Conservation (phyloP, 2,329 filamentous ascomycete species). For the Coleophoma cylindrospora region DNA sequence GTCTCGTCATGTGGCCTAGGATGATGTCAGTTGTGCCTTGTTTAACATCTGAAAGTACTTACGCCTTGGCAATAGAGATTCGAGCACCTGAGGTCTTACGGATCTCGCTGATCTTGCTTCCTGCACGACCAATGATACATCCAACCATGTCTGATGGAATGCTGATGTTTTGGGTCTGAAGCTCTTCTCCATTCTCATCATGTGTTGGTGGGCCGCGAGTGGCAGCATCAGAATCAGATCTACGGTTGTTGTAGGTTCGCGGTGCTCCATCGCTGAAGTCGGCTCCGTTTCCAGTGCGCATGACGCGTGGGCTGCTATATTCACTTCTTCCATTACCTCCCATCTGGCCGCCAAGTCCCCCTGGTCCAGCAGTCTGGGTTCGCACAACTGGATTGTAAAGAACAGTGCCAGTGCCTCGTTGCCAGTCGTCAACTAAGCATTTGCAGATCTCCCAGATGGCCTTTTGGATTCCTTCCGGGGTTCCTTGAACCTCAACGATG, state of each 20-base stretch:
- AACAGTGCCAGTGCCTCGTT: constrained; percentile 93
- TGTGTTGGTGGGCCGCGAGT: constrained; percentile 79
- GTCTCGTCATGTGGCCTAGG: constrained; percentile 87
- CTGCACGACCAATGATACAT: constrained; percentile 94
- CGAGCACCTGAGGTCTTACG: constrained; percentile 93
- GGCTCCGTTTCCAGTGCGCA: constrained; percentile 93
- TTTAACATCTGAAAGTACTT: constrained; percentile 18
- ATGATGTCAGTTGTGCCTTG: constrained; percentile 10
- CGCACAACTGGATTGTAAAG: constrained; percentile 96
- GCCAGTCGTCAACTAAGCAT: constrained; percentile 95
- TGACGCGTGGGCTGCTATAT: constrained; percentile 65
- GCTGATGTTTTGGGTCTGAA: constrained; percentile 99
- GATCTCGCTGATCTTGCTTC: constrained; percentile 98
- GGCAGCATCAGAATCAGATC: constrained; percentile 77
- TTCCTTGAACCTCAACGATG: constrained; percentile 94
- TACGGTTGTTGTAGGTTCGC: constrained; percentile 67
- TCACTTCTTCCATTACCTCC: constrained; percentile 42
- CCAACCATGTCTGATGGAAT: constrained; percentile 99
- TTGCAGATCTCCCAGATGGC: constrained; percentile 99
- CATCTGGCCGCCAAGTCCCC: constrained; percentile 37
- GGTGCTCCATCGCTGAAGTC: constrained; percentile 86
- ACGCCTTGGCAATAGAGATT: constrained; percentile 91
- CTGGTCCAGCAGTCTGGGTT: constrained; percentile 57
- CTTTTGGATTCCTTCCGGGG: constrained; percentile 90
- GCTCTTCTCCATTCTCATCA: constrained; percentile 94